Evolutionary conservation across 2,329 filamentous ascomycete species (phyloP), one percentile per base, ranked within the genome.

Genomic region (Ramichloridium luteum): DNA sequence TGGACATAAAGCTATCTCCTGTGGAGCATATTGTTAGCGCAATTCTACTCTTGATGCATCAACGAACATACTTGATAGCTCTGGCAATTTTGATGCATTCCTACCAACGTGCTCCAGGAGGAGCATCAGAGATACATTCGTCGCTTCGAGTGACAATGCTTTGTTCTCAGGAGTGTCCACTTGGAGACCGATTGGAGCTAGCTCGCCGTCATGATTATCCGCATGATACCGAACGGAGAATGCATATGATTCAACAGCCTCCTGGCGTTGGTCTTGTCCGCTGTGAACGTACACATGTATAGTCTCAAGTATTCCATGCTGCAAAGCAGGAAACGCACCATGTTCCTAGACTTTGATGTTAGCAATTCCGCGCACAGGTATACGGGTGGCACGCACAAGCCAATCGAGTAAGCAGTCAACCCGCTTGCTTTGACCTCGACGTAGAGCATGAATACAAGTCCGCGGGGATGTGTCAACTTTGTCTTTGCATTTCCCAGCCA

Each of bases 211-310:
- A 16, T 36, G 16, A 3, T 16, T 32, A 8, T 34, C 30, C 9
- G 22, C 16, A 10, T 34, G 35, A 39, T 68, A 68, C 13, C 58
- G 56, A 44, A 70, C 62, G 4, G 54, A 57, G 39, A 68, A 68
- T 2, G 58, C 64, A 44, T 68, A 69, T 4, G 55, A 57, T 45
- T 70, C 66, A 8, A 68, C 29, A n/a, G 67, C 55, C 30, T 47
- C 38, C 18, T 44, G 29, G 3, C 46, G 43, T 4, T 49, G 35
- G 12, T 56, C 41, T 13, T 53, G 52, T 37, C 61, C 53, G 16
- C 58, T 51, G 35, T 60, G 56, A 13, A 70, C 54, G 20, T 58
- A 62, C 17, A 69, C 41, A 36, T 67, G 60, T n/a, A 70, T 36
- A 2, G 58, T 57, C 16, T 57, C 53, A 3, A 70, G 53, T 14